Evolutionary conservation across 495 filamentous ascomycete species (phyloP).

Genomic region (Aspergillus nidulans): DNA sequence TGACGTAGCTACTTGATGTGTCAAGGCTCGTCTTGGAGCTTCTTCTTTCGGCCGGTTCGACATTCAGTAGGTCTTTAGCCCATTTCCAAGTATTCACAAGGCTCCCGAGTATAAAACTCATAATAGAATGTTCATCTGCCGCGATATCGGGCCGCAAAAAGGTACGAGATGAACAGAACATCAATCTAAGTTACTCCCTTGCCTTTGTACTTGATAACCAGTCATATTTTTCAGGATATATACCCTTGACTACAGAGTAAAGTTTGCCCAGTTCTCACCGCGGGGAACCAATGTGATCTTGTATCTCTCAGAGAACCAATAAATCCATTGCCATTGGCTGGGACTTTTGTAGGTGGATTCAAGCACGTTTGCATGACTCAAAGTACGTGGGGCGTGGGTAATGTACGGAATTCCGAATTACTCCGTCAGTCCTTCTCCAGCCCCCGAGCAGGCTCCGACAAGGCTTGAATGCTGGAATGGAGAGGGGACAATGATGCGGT

Average conservation of each 20-base stretch:
- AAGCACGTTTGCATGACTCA: constrained; percentile 8
- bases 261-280: not conserved
- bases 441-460: not conserved
- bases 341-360: not conserved
- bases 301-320: not conserved
- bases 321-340: not conserved
- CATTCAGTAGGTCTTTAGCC: no score
- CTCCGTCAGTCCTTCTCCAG: not conserved
- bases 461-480: not conserved
- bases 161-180: no score
- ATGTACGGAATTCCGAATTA: constrained; percentile 4
- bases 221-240: no score
- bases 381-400: constrained; percentile 16
- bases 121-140: no score
- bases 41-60: no score
- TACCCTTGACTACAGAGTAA: not conserved
- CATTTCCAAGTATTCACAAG: no score
- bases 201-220: no score
- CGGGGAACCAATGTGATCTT: not conserved
- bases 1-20: no score
- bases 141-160: no score
- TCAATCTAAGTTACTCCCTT: no score
- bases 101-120: no score
- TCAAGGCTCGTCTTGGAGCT: no score
- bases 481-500: not conserved